These are phyloP conservation scores for Cercospora zeae-maydis DNA, from an alignment of 2,329 filamentous ascomycete genomes.

Conservation along the genomic window DNA sequence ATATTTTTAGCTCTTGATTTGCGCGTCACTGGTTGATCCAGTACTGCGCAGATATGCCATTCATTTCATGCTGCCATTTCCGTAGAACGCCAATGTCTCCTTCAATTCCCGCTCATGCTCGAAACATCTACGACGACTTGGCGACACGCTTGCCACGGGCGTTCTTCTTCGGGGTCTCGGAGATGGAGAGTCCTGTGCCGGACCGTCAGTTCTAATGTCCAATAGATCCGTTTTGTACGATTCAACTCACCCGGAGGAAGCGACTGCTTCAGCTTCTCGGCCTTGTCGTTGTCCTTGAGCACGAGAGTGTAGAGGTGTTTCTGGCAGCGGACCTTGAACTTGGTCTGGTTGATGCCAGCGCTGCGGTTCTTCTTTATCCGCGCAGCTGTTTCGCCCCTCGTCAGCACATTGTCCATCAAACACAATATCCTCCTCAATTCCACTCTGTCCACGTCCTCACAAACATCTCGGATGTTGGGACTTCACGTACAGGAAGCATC, in stretches of 20 bases:
- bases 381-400: slow-evolving; percentile 40
- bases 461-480: background rate
- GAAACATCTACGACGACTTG: slow-evolving; percentile 29
- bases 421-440: background rate
- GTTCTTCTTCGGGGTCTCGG: slow-evolving; percentile 63
- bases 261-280: slow-evolving; percentile 99
- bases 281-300: slow-evolving; percentile 98
- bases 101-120: background rate
- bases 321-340: slow-evolving; percentile 99
- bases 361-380: slow-evolving; percentile 82
- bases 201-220: background rate
- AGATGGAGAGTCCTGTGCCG: slow-evolving; percentile 54
- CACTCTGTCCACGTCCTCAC: slow-evolving; percentile 1
- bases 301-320: slow-evolving; percentile 96
- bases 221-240: background rate
- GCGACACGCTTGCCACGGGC: slow-evolving; percentile 50
- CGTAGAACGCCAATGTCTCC: slow-evolving; percentile 14
- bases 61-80: slow-evolving; percentile 13
- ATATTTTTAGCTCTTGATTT: background rate
- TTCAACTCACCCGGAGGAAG: slow-evolving; percentile 77
- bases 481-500: slow-evolving; percentile 91
- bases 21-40: background rate
- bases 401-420: slow-evolving; percentile 8
- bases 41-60: background rate
- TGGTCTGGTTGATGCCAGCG: slow-evolving; percentile 71